These are phyloP conservation scores for Pharus latifolius DNA, from an alignment of 176 grass and related monocot species.

Conservation along the genomic window DNA sequence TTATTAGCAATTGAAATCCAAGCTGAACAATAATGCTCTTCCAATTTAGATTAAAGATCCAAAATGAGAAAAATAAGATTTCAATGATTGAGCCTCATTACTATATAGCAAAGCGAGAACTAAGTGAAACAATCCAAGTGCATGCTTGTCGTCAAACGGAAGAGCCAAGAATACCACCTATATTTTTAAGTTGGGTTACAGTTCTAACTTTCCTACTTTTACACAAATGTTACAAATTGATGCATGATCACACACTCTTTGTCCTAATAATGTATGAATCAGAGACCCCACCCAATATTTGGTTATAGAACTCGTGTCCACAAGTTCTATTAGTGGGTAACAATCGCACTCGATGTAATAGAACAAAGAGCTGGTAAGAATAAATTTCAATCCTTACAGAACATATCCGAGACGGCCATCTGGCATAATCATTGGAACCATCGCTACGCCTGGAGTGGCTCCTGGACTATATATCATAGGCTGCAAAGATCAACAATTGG, in stretches of 20 bases:
- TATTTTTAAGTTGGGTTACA: no score
- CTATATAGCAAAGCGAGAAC: neutral
- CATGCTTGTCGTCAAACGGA: neutral
- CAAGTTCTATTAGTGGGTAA: neutral
- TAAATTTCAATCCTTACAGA: constrained; percentile 18
- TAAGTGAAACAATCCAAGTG: neutral
- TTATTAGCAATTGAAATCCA: neutral
- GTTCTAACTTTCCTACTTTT: no score
- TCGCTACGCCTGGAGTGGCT: constrained; percentile 22
- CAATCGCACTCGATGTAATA: neutral
- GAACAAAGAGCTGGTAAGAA: neutral
- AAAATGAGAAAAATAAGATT: neutral
- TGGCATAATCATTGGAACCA: constrained; percentile 38
- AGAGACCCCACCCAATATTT: neutral
- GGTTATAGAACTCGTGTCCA: neutral
- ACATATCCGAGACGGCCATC: constrained; percentile 45
- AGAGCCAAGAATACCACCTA: neutral
- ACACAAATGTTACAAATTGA: neutral
- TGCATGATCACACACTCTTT: neutral
- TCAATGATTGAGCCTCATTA: neutral
- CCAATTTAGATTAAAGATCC: no score
- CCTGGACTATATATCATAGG: constrained; percentile 40
- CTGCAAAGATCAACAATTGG: constrained; percentile 23
- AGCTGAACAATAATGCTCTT: neutral
- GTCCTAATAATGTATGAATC: neutral